A percentile compares a stretch with the other conserved stretches of the same genome.
Evolutionary conservation across 306 rosid genomes (phyloP).

Genomic region (Medicago lupulina): DNA sequence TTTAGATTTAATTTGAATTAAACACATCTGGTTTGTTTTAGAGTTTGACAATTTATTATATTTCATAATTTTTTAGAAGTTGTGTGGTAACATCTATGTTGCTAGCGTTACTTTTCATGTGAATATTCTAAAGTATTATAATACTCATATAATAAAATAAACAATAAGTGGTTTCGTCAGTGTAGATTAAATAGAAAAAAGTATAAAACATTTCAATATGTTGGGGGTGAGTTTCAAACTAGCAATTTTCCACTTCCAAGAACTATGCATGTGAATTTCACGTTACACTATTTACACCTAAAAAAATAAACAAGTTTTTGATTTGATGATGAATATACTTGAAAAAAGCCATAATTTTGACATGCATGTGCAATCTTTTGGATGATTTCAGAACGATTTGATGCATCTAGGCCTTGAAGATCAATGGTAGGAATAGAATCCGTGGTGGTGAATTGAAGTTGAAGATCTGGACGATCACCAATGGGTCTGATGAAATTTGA

Average conservation of each 20-base stretch:
- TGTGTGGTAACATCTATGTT: no score
- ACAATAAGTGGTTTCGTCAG: no score
- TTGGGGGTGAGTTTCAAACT: no score
- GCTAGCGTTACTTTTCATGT: no score
- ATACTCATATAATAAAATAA: background rate
- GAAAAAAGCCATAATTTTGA: constrained; percentile 71
- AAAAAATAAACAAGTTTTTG: background rate
- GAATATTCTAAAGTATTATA: background rate
- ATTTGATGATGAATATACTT: constrained; percentile 44
- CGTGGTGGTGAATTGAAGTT: background rate
- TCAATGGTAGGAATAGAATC: constrained; percentile 37
- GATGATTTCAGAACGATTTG: constrained; percentile 40
- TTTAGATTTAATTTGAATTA: no score
- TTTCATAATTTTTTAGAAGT: background rate
- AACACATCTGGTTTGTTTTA: no score
- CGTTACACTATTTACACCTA: background rate
- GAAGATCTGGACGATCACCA: constrained; percentile 42
- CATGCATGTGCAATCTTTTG: constrained; percentile 63
- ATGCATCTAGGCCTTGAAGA: constrained; percentile 24
- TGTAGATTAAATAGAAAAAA: no score
- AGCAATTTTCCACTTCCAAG: no score
- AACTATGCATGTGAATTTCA: no score
- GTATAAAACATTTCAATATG: no score
- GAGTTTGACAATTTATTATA: background rate
- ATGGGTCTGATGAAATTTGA: constrained; percentile 45